Evolutionary conservation across 2,329 filamentous ascomycete species (phyloP).

Genomic region (Penicillium sp.): DNA sequence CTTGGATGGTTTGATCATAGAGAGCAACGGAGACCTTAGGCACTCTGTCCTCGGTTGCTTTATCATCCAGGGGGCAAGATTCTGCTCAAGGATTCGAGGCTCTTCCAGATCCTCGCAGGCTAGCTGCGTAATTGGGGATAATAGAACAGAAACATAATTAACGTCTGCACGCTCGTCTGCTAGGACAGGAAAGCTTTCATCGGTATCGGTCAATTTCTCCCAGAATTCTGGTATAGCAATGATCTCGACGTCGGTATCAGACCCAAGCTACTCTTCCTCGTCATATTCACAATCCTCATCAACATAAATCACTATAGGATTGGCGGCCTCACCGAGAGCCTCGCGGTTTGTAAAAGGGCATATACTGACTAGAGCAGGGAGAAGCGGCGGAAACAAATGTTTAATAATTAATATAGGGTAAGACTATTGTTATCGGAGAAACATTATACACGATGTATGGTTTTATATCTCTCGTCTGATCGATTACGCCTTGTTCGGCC

Average conservation of each 20-base stretch:
- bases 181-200: not conserved
- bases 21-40: not conserved
- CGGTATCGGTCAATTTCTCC: not conserved
- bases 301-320: not conserved
- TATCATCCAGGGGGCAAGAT: not conserved
- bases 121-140: not conserved
- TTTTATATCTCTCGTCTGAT: not conserved
- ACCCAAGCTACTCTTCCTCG: not conserved
- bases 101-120: not conserved
- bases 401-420: not conserved
- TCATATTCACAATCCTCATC: not conserved
- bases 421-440: not conserved
- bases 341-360: not conserved
- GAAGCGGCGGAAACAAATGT: not conserved
- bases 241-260: not conserved
- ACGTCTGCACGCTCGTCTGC: not conserved
- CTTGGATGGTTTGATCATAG: not conserved
- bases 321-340: not conserved
- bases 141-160: not conserved
- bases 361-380: not conserved
- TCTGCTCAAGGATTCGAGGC: not conserved
- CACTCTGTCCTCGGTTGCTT: not conserved
- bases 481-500: not conserved
- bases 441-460: not conserved
- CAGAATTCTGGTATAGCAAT: not conserved